These are phyloP conservation scores for Pestalotiopsis sp. DNA, from an alignment of 2,329 filamentous ascomycete genomes.

Conservation along the genomic window DNA sequence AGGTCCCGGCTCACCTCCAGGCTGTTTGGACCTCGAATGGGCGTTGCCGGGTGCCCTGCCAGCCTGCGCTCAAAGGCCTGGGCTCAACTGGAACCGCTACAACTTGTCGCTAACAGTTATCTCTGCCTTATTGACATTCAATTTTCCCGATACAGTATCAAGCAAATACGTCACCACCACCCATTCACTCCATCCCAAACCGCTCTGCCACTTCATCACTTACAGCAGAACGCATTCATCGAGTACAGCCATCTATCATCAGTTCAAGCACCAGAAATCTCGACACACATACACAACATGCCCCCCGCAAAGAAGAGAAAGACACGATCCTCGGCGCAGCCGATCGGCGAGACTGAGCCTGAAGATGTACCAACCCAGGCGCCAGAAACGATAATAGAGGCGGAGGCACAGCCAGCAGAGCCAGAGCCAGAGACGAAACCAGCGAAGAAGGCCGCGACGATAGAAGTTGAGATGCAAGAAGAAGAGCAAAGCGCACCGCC, in stretches of 20 bases:
- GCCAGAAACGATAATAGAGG: slow-evolving; percentile 2
- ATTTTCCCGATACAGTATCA: background rate
- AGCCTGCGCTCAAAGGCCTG: background rate
- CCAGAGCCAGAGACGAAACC: slow-evolving; percentile 20
- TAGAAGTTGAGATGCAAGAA: background rate
- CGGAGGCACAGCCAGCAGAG: slow-evolving; percentile 19
- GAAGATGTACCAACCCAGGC: slow-evolving; percentile 16
- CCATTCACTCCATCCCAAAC: background rate
- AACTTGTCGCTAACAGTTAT: background rate
- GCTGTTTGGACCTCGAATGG: background rate
- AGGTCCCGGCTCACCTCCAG: background rate
- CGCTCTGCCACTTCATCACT: background rate
- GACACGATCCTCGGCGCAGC: slow-evolving; percentile 26
- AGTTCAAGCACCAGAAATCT: background rate
- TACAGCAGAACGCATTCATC: background rate
- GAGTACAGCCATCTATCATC: background rate
- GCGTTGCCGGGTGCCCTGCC: too few relatives aligned
- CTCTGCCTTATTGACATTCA: background rate
- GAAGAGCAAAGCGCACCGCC: background rate
- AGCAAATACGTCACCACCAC: background rate
- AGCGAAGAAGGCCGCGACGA: slow-evolving; percentile 6
- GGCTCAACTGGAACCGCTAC: background rate
- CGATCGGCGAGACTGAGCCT: slow-evolving; percentile 21
- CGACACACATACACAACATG: slow-evolving; percentile 27
- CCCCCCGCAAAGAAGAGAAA: slow-evolving; percentile 47